Conservation (phyloP, 2,329 filamentous ascomycete species). For the Beauveria scarabaeidicola region DNA sequence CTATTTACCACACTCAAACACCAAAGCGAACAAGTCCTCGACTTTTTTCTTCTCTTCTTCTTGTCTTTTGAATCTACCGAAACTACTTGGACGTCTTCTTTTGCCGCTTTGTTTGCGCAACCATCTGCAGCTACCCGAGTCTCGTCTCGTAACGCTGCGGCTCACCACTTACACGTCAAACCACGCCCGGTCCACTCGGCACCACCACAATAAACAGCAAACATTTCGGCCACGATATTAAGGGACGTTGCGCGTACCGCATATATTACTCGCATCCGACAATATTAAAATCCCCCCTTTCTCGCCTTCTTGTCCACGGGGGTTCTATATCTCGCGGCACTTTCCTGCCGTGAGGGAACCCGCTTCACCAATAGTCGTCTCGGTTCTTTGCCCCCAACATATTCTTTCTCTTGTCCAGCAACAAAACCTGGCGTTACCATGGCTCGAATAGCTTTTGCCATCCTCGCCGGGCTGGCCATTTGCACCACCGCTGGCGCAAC, state of each 20-base stretch:
- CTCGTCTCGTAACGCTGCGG: not conserved
- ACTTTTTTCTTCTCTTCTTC: not conserved
- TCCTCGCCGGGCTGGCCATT: not conserved
- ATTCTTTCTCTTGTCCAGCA: not conserved
- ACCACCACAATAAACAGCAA: slow-evolving; percentile 6
- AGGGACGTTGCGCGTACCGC: not conserved
- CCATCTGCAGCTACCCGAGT: not conserved
- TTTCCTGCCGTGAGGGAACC: slow-evolving; percentile 7
- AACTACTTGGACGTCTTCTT: not conserved
- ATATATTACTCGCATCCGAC: not conserved
- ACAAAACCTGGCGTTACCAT: not conserved
- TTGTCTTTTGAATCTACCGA: not conserved
- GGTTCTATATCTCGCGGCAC: slow-evolving; percentile 1
- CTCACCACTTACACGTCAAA: slow-evolving; percentile 9
- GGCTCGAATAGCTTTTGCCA: not conserved
- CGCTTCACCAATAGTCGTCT: not conserved
- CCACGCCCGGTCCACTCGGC: slow-evolving; percentile 2
- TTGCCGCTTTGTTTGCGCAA: not conserved
- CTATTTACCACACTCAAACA: not conserved
- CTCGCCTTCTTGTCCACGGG: not conserved
- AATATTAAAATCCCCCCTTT: not conserved
- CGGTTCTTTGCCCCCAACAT: not conserved
- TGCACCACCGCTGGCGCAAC: slow-evolving; percentile 6
- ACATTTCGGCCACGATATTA: slow-evolving; percentile 7
- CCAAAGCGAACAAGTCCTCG: not conserved